Base-by-base conservation (phyloP, 2,329 filamentous ascomycete genomes). In the Ascochyta clinopodiicola region DNA sequence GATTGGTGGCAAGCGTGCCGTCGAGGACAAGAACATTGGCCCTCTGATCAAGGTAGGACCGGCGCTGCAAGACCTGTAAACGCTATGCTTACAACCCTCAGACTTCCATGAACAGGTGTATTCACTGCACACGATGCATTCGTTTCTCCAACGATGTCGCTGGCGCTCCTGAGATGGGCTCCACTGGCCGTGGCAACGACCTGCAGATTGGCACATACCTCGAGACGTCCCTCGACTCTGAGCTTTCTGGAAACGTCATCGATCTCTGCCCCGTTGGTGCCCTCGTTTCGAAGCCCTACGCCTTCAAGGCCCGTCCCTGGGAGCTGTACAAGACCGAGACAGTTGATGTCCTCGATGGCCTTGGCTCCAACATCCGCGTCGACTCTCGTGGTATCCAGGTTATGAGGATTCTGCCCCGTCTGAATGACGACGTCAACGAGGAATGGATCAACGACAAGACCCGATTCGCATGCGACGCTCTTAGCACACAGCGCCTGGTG, bases 361-460 rank as follows among this genome's bases (percentile, higher is more conserved):
- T 99, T 58, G 95, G 95, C 57, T 97, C 94, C 55, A 96, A 96
- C 76, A 96, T 99, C 69, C 88, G 95, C 39, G 88, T 98, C 39
- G 95, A 99, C 79, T 89, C 92, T 54, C 88, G 95, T 71, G 95
- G 95, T 56, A 82, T 97, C 63, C 93, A 98, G 80, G 94, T 99
- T 46, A 96, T 99, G 93, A 89, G 95, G 68, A 84, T 99, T 57
- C 75, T 97, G 15, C 95, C 95, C 56, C 87, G 95, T 69, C 84
- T 99, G 59, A 99, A 99, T 76, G 95, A 99, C 74, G 93, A 98
- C 70, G 87, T 99, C 69, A 99, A 99, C 77, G 95, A 99, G 81
- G 95, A 99, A 79, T 99, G 95, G 95, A 98, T 99, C 77, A 95
- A 98, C 79, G 95, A 99, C 82, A 99, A 98, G 84, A 88, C 92